These are phyloP conservation scores for Mayamaea pseudoterrestris DNA, from an alignment of 108 stramenopile species.

Conservation along the genomic window DNA sequence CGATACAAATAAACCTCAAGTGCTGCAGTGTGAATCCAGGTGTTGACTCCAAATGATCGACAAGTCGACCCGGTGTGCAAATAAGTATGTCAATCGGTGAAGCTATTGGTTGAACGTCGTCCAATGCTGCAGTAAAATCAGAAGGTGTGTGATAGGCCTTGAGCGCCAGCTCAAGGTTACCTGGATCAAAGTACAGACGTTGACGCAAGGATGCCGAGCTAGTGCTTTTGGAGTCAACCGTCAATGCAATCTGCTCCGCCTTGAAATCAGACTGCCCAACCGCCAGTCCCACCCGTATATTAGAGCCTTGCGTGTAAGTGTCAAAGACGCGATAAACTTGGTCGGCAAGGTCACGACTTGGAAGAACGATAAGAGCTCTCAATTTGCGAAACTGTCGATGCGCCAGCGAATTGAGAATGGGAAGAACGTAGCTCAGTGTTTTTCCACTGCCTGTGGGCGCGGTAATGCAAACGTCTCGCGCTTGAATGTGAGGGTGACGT, in stretches of 20 bases:
- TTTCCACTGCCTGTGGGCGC: constrained; percentile 88
- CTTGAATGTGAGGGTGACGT: constrained; percentile 3
- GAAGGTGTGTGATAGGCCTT: constrained; percentile 10
- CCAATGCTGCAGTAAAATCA: constrained; percentile 1
- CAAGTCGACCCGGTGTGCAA: constrained; percentile 87
- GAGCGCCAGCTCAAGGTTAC: constrained; percentile 18
- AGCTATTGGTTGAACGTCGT: constrained; percentile 3
- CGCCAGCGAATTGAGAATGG: constrained; percentile 66
- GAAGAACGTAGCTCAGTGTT: constrained; percentile 78
- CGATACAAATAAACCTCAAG: constrained; percentile 82
- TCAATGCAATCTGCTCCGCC: constrained; percentile 49
- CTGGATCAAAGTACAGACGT: constrained; percentile 23
- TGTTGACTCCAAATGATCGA: constrained; percentile 87
- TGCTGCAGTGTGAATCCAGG: constrained; percentile 91
- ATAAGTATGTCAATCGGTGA: constrained; percentile 85
- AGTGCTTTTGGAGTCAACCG: neutral
- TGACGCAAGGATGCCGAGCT: constrained; percentile 3
- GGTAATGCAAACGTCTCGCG: constrained; percentile 73
- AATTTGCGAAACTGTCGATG: constrained; percentile 51
- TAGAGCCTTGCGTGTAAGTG: constrained; percentile 56
- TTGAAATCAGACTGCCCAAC: constrained; percentile 74
- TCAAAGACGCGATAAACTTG: constrained; percentile 85
- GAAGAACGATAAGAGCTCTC: constrained; percentile 85
- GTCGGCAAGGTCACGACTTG: constrained; percentile 83
- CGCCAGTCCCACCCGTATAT: constrained; percentile 76